Evolutionary conservation across 345 rosid species (phyloP), one percentile per base, ranked within the genome.

Genomic region (Pistacia integerrima): DNA sequence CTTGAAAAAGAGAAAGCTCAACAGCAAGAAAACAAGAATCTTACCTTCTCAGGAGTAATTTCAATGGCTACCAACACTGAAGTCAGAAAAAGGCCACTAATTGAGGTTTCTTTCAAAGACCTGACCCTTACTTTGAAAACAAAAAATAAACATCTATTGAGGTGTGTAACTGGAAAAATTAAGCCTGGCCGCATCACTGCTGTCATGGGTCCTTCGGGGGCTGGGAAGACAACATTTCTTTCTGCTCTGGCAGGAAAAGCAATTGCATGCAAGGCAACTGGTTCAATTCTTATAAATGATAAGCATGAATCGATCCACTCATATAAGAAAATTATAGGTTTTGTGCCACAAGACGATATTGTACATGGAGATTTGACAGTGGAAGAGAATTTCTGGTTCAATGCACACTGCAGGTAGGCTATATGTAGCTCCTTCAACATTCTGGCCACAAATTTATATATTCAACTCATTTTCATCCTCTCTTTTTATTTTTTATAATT

Each of bases 181-280:
- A 90, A 81, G 74, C 97, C 98, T 30, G 97, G 98, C 35, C 90
- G 91, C 59, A 83, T 96, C 56, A 87, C 97, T 7, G 92, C 99
- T 69, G 97, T 93, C 77, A 96, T 93, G 99, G 99, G 99, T 75
- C 99, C 98, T 60, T 96, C 99, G 22, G 97, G 98, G 64, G 98
- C 99, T 70, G 98, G 99, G 51, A 92, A 93, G 85, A 96, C 97
- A n/a, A 90, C 95, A 5, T 94, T 93, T 74, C 91, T 96, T 18
- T 88, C 93, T 73, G 94, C 98, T 58, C 82, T 96, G 69, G 97
- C 93, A 9, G 98, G 98, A 46, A 96, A 91, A 87, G 88, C 98
- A 33, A 84, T 88, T 38, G 97, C 97, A 12, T 93, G 94, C 87
- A 89, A 81, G 58, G 74, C 80, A 68, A 86, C 80, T 70, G 98